phyloP scores from a whole-genome alignment of 139 green algal species.

The Parachlorella kessleri region DNA sequence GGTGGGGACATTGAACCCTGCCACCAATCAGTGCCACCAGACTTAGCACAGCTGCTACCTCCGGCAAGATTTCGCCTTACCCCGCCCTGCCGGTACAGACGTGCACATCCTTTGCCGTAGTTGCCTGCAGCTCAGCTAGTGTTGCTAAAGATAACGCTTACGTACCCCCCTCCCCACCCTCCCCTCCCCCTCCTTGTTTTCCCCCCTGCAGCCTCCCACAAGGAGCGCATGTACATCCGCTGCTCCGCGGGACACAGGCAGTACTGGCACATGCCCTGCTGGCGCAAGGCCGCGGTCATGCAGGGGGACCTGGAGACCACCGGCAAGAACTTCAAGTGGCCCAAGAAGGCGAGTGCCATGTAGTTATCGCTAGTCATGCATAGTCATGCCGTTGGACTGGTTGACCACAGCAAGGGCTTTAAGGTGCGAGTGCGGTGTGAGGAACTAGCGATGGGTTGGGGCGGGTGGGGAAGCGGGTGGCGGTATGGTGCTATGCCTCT shows the following conservation, averaged over 20 bases:
- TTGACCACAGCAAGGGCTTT: too few species aligned
- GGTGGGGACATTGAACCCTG: too few species aligned
- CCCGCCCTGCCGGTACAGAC: not conserved
- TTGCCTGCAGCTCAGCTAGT: too few species aligned
- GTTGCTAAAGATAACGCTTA: not conserved
- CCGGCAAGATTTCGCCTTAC: not conserved
- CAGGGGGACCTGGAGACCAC: not conserved
- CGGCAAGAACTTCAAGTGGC: constrained; percentile 22
- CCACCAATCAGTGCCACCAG: not conserved
- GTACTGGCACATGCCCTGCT: constrained; percentile 21
- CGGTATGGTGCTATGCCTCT: not conserved
- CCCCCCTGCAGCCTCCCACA: constrained; percentile 19
- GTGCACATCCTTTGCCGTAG: not conserved
- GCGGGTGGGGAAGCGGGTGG: not conserved
- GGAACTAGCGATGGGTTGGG: not conserved
- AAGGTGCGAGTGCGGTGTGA: too few species aligned
- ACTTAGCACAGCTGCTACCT: not conserved
- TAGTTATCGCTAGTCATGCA: too few species aligned
- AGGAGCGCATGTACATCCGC: constrained; percentile 10
- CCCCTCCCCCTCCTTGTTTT: not conserved
- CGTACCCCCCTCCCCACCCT: not conserved
- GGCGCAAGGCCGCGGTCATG: constrained; percentile 19
- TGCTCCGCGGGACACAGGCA: constrained; percentile 16
- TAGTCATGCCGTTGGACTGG: too few species aligned
- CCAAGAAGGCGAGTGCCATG: not conserved